Evolutionary conservation across 2,329 filamentous ascomycete genomes (phyloP).

Genomic region (Colletotrichum plurivorum): DNA sequence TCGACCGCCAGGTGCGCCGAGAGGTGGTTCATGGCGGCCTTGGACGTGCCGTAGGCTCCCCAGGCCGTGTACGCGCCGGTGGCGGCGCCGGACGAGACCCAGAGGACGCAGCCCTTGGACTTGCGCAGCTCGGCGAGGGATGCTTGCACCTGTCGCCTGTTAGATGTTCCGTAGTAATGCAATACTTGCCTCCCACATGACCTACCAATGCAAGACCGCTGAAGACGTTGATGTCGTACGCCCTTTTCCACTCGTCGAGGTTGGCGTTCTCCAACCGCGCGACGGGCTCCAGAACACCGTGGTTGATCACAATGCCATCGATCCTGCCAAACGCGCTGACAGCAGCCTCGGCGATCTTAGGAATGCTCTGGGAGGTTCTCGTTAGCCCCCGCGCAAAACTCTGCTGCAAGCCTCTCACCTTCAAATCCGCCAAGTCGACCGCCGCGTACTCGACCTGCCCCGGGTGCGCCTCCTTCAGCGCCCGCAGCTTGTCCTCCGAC

Average conservation of each 20-base stretch:
- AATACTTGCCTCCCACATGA: slow-evolving; percentile 1
- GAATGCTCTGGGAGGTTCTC: slow-evolving; percentile 60
- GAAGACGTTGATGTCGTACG: slow-evolving; percentile 90
- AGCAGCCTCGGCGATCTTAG: slow-evolving; percentile 75
- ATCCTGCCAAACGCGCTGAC: slow-evolving; percentile 78
- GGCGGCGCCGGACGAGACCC: slow-evolving; percentile 86
- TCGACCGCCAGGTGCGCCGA: slow-evolving; percentile 80
- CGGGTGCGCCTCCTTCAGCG: slow-evolving; percentile 65
- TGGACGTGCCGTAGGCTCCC: slow-evolving; percentile 86
- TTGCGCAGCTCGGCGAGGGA: slow-evolving; percentile 78
- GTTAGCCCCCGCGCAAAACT: slow-evolving; percentile 14
- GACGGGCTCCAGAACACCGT: slow-evolving; percentile 85
- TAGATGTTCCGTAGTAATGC: no score
- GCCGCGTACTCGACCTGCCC: slow-evolving; percentile 69
- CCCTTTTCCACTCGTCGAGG: slow-evolving; percentile 80
- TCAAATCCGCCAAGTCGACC: slow-evolving; percentile 68
- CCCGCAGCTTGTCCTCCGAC: slow-evolving; percentile 62
- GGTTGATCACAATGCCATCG: slow-evolving; percentile 90
- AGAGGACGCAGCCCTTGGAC: slow-evolving; percentile 79
- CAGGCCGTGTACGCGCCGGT: slow-evolving; percentile 76
- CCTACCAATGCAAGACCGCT: slow-evolving; percentile 83
- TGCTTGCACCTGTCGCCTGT: slow-evolving; percentile 72
- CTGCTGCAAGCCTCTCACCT: slow-evolving; percentile 52
- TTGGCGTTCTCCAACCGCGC: slow-evolving; percentile 76
- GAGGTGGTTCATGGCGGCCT: slow-evolving; percentile 87